Evolutionary conservation across 164 flowering plant species (phyloP).

Genomic region (Saururus chinensis): DNA sequence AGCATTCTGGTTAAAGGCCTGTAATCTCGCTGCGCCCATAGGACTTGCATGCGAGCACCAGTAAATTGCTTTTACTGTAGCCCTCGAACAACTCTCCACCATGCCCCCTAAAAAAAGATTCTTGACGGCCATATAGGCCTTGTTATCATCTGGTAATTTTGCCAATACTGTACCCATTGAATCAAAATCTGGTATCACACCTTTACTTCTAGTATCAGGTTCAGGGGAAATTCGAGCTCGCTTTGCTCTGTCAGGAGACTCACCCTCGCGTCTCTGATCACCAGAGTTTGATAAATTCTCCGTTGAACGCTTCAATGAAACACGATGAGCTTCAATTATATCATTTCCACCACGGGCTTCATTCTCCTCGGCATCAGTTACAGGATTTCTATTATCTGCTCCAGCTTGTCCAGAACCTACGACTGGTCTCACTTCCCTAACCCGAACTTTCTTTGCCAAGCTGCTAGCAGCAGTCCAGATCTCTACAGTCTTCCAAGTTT

Average conservation of each 20-base stretch:
- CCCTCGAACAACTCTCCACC: constrained; percentile 10
- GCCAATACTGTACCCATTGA: constrained; percentile 3
- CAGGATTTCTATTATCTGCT: neutral
- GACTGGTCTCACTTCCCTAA: neutral
- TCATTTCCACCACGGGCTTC: neutral
- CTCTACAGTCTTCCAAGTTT: neutral
- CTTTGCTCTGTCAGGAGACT: neutral
- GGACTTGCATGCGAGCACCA: constrained; percentile 21
- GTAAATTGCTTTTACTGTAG: constrained; percentile 23
- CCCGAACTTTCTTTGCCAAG: neutral
- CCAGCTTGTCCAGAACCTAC: neutral
- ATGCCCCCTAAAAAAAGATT: constrained; percentile 22
- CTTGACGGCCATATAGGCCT: constrained; percentile 11
- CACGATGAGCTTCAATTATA: neutral
- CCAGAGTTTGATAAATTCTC: neutral
- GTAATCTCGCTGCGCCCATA: constrained; percentile 24
- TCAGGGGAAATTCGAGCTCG: neutral
- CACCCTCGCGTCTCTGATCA: neutral
- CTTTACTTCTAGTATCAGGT: neutral
- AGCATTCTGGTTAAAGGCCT: constrained; percentile 24
- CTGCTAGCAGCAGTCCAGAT: neutral
- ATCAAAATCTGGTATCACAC: neutral
- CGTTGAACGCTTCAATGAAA: neutral
- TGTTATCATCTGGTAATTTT: constrained; percentile 18
- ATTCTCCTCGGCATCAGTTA: neutral